Base-by-base conservation (phyloP, 345 rosid species). In the Limnanthes douglasii region DNA sequence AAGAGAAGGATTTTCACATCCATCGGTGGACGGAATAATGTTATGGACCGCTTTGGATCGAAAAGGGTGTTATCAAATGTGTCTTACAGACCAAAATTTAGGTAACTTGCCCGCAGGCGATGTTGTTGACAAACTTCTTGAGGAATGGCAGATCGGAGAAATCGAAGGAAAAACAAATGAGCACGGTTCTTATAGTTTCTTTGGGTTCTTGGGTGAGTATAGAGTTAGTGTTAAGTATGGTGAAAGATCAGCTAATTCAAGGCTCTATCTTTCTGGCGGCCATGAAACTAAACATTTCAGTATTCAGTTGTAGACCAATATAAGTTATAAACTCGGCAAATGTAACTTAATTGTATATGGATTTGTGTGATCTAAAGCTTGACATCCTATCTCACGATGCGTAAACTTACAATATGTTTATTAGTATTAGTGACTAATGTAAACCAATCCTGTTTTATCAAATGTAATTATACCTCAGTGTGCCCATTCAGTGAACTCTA, bases 1-100 rank as follows among this genome's bases (percentile, higher is more conserved):
- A 39, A 69, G 76, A 40, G 97, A 86, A 64, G 97, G 95, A 15
- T 86, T 71, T 53, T 86, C 95, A 2, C 93, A 78, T 42, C 93
- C 83, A 17, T 58, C 78, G 0, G 65, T 86, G 50, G 49, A 69
- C 9, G 90, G 97, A 44, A 86, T 86, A 10, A 66, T 82, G 65
- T 65, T 75, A 3, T 86, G 95, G 97, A 71, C 93, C 0, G 95
- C 97, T 15, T 62, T 86, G 7, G 75, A 76, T 43, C 66, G 80
- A 0, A 10, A 61, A 0, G 93, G 90, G n/a, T 86, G 95, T 31
- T 86, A 82, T 56, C 66, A 64, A 36, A 82, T 78, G 95, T 82
- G 97, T 58, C 64, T 86, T 16, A 82, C 90, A 0, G 86, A 75
- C 24, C 5, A 46, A 17, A 62, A 71, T 28, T 45, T 82, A 2